phyloP scores from a whole-genome alignment of 257 asterid species.

The Perilla frutescens region DNA sequence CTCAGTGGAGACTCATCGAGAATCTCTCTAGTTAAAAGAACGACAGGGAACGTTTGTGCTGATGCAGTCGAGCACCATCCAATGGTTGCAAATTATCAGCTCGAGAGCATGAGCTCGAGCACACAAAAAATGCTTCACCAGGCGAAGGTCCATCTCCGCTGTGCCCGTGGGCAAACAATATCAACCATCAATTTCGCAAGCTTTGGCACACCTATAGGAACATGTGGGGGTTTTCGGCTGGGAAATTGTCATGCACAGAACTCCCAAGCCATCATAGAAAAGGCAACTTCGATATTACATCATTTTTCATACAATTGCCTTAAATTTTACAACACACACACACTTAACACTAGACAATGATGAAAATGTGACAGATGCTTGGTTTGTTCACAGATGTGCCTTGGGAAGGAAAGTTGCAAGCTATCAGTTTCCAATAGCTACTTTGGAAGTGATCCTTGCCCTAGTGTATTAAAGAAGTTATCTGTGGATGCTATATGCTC shows the following conservation, averaged over 20 bases:
- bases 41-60: constrained; percentile 44
- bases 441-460: constrained; percentile 69
- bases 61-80: constrained; percentile 49
- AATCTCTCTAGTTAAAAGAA: constrained; percentile 54
- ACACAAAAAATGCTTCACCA: constrained; percentile 43
- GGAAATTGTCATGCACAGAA: constrained; percentile 57
- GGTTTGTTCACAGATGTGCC: constrained; percentile 45
- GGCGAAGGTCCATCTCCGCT: constrained; percentile 49
- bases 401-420: constrained; percentile 59
- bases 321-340: neutral
- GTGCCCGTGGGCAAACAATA: constrained; percentile 52
- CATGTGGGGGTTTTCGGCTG: constrained; percentile 50
- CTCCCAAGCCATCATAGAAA: constrained; percentile 50
- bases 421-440: constrained; percentile 47
- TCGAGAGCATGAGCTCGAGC: constrained; percentile 30
- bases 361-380: neutral
- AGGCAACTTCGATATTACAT: constrained; percentile 35
- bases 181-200: constrained; percentile 62
- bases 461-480: constrained; percentile 55
- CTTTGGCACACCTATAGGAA: constrained; percentile 62
- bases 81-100: constrained; percentile 44
- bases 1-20: constrained; percentile 63
- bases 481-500: constrained; percentile 62
- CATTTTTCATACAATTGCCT: constrained; percentile 42
- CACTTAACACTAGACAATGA: too few species aligned